Evolutionary conservation across 140 eudicot genomes (phyloP).

Genomic region (Ambrosia hybrid): DNA sequence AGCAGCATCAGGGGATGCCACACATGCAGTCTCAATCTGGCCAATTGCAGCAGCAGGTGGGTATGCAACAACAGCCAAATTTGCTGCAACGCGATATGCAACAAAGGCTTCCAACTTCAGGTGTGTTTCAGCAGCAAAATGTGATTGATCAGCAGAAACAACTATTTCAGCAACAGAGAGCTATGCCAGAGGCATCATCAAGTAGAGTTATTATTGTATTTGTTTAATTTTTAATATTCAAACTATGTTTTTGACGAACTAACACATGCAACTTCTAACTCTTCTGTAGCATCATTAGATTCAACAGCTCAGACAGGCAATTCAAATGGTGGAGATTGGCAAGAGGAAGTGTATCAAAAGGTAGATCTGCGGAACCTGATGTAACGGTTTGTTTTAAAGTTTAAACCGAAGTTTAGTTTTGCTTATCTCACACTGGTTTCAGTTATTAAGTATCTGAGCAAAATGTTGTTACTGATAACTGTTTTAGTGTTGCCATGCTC

Average conservation of each 20-base stretch:
- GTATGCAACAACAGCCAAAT: constrained; percentile 62
- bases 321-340: constrained; percentile 84
- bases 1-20: constrained; percentile 79
- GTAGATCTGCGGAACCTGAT: constrained; percentile 29
- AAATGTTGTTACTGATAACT: neutral
- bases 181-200: constrained; percentile 71
- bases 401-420: constrained; percentile 5
- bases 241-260: constrained; percentile 18
- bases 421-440: neutral
- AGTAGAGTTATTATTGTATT: constrained; percentile 43
- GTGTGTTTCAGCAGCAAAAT: constrained; percentile 70
- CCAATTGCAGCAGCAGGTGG: constrained; percentile 71
- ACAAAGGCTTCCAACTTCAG: constrained; percentile 71
- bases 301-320: constrained; percentile 80
- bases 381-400: constrained; percentile 5
- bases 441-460: neutral
- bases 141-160: constrained; percentile 79
- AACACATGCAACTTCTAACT: constrained; percentile 13
- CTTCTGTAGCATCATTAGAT: constrained; percentile 73
- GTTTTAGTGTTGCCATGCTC: neutral
- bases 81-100: constrained; percentile 75
- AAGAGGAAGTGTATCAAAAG: constrained; percentile 97
- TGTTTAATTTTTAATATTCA: neutral
- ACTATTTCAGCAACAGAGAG: constrained; percentile 71
- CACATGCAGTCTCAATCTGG: constrained; percentile 90